Base-by-base conservation (phyloP, 768 basidiomycete species). In the Boletellus ananas region DNA sequence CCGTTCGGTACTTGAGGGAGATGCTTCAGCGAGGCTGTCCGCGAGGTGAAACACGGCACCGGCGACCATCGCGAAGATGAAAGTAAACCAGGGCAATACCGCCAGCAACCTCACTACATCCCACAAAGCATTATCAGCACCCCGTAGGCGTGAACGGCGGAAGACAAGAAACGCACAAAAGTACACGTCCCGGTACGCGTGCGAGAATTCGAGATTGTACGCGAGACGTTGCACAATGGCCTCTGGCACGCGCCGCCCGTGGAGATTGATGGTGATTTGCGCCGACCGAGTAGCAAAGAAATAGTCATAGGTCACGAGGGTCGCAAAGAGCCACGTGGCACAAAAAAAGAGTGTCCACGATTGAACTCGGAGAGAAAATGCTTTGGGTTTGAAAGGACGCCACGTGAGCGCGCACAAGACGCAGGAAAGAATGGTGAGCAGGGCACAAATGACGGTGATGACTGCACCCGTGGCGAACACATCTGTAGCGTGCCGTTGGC, bases 31-130 rank as follows among this genome's bases (percentile, higher is more conserved):
- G 48, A 49, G 54, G n/a, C 51, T 1, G 17, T 68, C 59, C 14
- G 74, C 67, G 3, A 66, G 14, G 47, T 70, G 69, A 7, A 71
- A 55, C 43, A 74, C 61, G 27, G 63, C 57, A 18, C 73, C 69
- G 9, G 77, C 60, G 44, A 67, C 63, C 41, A 65, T 31, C 16
- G 70, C 66, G 51, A 74, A 76, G 6, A 79, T 55, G 52, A 75
- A 52, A 0, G 78, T 58, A 54, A 79, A 67, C 81, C 81, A 84
- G 1, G 79, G 77, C 27, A 81, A 57, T 50, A 80, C 72, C 1
- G 79, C 77, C 17, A 77, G 59, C 21, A 76, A 65, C 40, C 67
- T 68, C 56, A 81, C 82, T 84, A 34, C 14, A 34, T 54, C 6
- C 48, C 23, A 34, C 17, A 40, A 53, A 52, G 20, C 50, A 34